Evolutionary conservation across 116 monocot species (phyloP).

Genomic region (Cymodocea nodosa): DNA sequence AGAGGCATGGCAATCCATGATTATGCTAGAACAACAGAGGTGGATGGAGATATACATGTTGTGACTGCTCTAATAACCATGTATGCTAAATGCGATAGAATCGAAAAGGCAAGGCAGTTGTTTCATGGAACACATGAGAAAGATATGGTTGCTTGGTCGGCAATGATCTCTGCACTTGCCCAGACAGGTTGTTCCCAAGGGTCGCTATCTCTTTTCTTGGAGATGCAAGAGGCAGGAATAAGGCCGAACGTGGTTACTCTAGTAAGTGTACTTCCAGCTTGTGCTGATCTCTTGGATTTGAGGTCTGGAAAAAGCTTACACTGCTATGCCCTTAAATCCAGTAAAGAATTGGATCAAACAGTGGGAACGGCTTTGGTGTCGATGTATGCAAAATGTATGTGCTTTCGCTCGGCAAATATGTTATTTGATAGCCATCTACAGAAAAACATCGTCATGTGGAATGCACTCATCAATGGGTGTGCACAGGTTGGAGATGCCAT

Average conservation of each 20-base stretch:
- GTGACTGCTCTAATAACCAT: conserved; percentile 52
- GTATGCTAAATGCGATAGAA: conserved; percentile 62
- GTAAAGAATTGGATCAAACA: conserved; percentile 19
- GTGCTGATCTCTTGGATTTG: conserved; percentile 42
- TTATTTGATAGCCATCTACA: conserved; percentile 34
- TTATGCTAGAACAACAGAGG: conserved; percentile 21
- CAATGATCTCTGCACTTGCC: conserved; percentile 61
- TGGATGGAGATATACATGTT: conserved; percentile 31
- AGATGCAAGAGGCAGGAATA: conserved; percentile 45
- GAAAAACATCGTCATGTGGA: conserved; percentile 62
- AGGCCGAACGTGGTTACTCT: conserved; percentile 45
- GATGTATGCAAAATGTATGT: conserved; percentile 62
- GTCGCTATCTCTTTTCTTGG: conserved; percentile 32
- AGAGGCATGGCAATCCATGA: conserved; percentile 38
- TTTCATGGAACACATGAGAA: conserved; percentile 45
- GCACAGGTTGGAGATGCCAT: conserved; percentile 49
- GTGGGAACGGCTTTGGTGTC: conserved; percentile 56
- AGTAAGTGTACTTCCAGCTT: conserved; percentile 55
- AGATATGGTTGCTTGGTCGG: conserved; percentile 84
- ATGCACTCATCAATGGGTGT: conserved; percentile 77
- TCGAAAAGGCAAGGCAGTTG: conserved; percentile 36
- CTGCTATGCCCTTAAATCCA: conserved; percentile 35
- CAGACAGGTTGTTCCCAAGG: conserved; percentile 37
- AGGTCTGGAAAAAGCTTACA: conserved; percentile 61
- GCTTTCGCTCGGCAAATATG: conserved; percentile 32